phyloP scores from a whole-genome alignment of 163 green algal genomes.

The Scenedesmus sp. region DNA sequence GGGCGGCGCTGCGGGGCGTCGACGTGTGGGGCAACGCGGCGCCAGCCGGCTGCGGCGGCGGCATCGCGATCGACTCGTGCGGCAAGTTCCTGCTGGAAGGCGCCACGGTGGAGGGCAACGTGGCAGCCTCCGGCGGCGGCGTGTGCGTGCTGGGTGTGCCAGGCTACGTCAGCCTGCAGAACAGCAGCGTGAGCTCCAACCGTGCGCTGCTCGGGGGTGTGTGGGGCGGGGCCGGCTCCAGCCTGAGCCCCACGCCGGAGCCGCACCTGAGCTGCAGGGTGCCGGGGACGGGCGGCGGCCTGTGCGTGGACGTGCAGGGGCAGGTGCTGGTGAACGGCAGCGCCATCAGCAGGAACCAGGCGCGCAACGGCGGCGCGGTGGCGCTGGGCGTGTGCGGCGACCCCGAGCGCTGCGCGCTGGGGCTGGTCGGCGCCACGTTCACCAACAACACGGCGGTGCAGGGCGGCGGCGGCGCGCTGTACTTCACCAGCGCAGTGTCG shows the following conservation, averaged over 20 bases:
- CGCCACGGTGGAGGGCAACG: slow-evolving; percentile 29
- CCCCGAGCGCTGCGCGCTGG: slow-evolving; percentile 16
- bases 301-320: slow-evolving; percentile 45
- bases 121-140: slow-evolving; percentile 45
- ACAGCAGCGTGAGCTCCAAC: slow-evolving; percentile 42
- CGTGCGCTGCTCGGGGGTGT: slow-evolving; percentile 25
- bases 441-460: slow-evolving; percentile 53
- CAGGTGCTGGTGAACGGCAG: slow-evolving; percentile 47
- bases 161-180: slow-evolving; percentile 16
- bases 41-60: slow-evolving; percentile 32
- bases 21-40: slow-evolving; percentile 51
- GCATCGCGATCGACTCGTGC: slow-evolving; percentile 13
- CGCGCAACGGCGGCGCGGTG: slow-evolving; percentile 41
- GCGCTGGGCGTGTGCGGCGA: slow-evolving; percentile 35
- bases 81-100: slow-evolving; percentile 23
- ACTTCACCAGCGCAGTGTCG: slow-evolving; percentile 32
- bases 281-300: slow-evolving; percentile 45
- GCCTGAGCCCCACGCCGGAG: slow-evolving; percentile 6
- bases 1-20: slow-evolving; percentile 14
- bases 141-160: slow-evolving; percentile 18
- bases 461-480: slow-evolving; percentile 51
- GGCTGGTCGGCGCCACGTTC: slow-evolving; percentile 22
- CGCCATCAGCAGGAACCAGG: slow-evolving; percentile 38
- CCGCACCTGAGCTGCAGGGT: slow-evolving; percentile 50
- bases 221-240: slow-evolving; percentile 3